Evolutionary conservation across 148 eudicot species (phyloP).

Genomic region (Silene latifolia): DNA sequence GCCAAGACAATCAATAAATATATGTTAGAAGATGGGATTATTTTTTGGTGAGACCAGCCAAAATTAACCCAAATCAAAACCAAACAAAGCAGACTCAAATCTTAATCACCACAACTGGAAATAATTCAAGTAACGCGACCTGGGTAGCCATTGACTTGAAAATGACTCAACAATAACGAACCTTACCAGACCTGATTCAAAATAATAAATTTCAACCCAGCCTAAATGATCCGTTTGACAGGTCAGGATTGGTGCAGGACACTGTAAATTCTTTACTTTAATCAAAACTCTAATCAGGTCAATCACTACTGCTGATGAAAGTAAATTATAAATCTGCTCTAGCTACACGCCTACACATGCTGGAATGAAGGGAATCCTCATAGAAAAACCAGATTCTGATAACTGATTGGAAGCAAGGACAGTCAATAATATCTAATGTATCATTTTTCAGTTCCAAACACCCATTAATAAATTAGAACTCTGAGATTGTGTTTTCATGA

Average conservation of each 20-base stretch:
- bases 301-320: background rate
- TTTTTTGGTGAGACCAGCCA: background rate
- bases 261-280: background rate
- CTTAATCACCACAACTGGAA: background rate
- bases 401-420: background rate
- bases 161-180: too few relatives aligned
- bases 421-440: background rate
- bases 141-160: too few relatives aligned
- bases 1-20: background rate
- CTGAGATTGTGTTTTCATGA: slow-evolving; percentile 1
- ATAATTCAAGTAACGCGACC: background rate
- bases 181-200: too few relatives aligned
- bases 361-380: background rate
- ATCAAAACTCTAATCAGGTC: background rate
- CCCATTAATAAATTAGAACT: background rate
- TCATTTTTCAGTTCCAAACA: background rate
- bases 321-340: background rate
- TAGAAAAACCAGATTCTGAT: background rate
- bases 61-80: background rate
- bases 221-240: background rate
- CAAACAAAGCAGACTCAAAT: background rate
- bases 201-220: too few relatives aligned
- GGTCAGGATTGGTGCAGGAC: background rate
- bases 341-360: background rate
- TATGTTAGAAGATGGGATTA: background rate